These are phyloP conservation scores for Coemansia sp. DNA, from an alignment of 192 early-diverging fungal genomes.

Conservation along the genomic window DNA sequence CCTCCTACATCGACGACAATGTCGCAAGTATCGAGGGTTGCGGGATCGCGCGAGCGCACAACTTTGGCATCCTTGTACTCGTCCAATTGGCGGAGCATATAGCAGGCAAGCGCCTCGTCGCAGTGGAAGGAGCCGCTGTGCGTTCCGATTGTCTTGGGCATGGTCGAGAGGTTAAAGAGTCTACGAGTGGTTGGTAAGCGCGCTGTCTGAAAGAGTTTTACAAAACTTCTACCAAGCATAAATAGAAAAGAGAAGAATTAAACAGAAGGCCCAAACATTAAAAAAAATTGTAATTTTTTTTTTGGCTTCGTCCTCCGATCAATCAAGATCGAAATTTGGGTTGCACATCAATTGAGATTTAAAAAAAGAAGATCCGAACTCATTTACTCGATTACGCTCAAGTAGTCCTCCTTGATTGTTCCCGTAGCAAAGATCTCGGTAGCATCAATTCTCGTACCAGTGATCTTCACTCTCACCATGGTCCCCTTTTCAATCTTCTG, in stretches of 20 bases:
- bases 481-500: conserved; percentile 84
- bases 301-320: neutral
- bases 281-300: neutral
- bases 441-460: conserved; percentile 88
- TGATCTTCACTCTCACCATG: conserved; percentile 84
- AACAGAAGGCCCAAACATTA: neutral
- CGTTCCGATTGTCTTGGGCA: conserved; percentile 73
- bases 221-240: conserved; percentile 21
- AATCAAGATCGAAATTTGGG: neutral
- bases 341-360: neutral
- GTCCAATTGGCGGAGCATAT: conserved; percentile 72
- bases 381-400: conserved; percentile 71
- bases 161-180: conserved; percentile 9
- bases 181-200: neutral
- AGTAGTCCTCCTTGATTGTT: conserved; percentile 97
- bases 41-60: conserved; percentile 84
- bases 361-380: neutral
- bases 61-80: conserved; percentile 68
- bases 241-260: neutral
- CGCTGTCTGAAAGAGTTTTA: conserved; percentile 5
- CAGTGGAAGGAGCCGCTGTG: conserved; percentile 86
- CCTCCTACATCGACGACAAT: conserved; percentile 96
- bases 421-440: conserved; percentile 95
- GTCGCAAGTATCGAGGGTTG: conserved; percentile 72
- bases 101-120: conserved; percentile 92